phyloP scores from a whole-genome alignment of 2,329 filamentous ascomycete species.

The Exophiala aquamarina region DNA sequence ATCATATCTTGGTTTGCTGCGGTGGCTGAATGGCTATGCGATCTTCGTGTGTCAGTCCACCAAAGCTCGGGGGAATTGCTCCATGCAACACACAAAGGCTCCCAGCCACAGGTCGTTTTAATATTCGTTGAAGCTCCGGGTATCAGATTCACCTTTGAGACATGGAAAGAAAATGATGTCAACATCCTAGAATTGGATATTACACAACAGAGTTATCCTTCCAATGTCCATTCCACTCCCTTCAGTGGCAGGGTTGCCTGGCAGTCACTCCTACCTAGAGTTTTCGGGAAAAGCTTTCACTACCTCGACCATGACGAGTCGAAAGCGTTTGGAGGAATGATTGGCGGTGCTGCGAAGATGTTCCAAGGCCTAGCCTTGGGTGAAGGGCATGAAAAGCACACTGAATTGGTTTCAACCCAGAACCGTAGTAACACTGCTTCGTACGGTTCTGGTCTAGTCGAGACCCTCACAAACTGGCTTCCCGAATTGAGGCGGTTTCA shows the following conservation, averaged over 20 bases:
- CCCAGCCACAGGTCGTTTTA: conserved; percentile 19
- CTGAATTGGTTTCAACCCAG: conserved; percentile 18
- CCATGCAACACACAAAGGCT: conserved; percentile 13
- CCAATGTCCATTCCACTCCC: conserved; percentile 18
- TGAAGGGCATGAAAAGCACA: conserved; percentile 19
- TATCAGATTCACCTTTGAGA: conserved; percentile 14
- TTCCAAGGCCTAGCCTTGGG: conserved; percentile 23
- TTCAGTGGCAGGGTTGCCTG: conserved; percentile 25
- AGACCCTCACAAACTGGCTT: conserved; percentile 24
- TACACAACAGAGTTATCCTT: conserved; percentile 14
- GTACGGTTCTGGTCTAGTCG: conserved; percentile 20
- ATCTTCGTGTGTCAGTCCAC: conserved; percentile 21
- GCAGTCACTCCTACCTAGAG: conserved; percentile 25
- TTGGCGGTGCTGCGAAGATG: conserved; percentile 24
- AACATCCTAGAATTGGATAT: conserved; percentile 10
- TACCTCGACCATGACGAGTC: conserved; percentile 23
- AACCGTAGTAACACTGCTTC: conserved; percentile 23
- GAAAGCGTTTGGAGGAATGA: conserved; percentile 22
- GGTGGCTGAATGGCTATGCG: conserved; percentile 25
- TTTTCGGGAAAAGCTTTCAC: conserved; percentile 26
- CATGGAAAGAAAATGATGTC: conserved; percentile 2
- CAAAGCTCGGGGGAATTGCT: conserved; percentile 12
- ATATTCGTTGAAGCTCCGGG: conserved; percentile 17
- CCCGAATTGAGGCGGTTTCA: conserved; percentile 23
- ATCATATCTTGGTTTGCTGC: conserved; percentile 27